These are phyloP conservation scores for Saitozyma sp. DNA, from an alignment of 768 basidiomycete genomes.

Conservation along the genomic window DNA sequence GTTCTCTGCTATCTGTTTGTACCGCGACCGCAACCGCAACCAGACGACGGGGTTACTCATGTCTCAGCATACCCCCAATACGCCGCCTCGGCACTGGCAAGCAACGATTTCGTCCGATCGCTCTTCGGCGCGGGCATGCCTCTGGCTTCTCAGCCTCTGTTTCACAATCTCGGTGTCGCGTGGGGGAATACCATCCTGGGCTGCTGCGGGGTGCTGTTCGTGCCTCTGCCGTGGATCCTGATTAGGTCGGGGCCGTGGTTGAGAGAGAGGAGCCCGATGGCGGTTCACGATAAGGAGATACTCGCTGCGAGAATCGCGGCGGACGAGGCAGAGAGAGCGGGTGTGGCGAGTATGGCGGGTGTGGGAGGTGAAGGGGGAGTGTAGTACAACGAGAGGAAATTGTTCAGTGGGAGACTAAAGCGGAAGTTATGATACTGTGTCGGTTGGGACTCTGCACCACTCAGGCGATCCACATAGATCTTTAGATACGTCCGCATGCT, in stretches of 20 bases:
- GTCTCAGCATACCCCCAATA: conserved; percentile 23
- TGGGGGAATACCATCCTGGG: conserved; percentile 32
- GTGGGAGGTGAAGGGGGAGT: too few relatives aligned
- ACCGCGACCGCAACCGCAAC: background rate
- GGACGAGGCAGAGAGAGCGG: too few relatives aligned
- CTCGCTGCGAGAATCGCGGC: background rate
- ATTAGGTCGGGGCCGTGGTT: conserved; percentile 14
- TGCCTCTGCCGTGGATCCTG: conserved; percentile 12
- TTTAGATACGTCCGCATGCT: too few relatives aligned
- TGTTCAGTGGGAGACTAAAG: too few relatives aligned
- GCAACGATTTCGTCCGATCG: conserved; percentile 49
- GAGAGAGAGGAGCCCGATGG: conserved; percentile 9
- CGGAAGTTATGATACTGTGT: too few relatives aligned
- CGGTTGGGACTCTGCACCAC: too few relatives aligned
- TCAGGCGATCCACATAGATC: too few relatives aligned
- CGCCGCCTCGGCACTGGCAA: conserved; percentile 32
- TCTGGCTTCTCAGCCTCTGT: conserved; percentile 21
- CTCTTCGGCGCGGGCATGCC: conserved; percentile 43
- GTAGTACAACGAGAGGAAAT: too few relatives aligned
- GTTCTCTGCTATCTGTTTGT: background rate
- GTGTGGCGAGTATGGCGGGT: too few relatives aligned
- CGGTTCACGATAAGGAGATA: conserved; percentile 6
- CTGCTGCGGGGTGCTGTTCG: conserved; percentile 14
- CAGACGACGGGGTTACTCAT: background rate
- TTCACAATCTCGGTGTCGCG: conserved; percentile 26